Conservation (phyloP, 768 basidiomycete genomes). For the Mycena rebaudengoi region DNA sequence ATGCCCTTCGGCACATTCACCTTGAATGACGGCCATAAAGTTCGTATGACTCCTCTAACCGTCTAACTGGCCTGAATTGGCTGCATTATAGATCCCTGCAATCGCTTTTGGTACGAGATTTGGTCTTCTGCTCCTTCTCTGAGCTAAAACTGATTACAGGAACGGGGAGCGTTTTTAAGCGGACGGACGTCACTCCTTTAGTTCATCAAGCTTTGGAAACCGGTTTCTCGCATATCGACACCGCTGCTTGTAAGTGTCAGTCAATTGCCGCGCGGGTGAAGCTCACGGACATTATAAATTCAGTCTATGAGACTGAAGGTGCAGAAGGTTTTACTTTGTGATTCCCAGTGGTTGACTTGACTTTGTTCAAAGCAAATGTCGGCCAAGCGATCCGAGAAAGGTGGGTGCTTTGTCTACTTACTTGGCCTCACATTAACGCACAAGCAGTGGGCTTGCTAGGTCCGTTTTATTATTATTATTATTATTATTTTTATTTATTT, state of each 20-base stretch:
- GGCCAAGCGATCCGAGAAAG: constrained; percentile 53
- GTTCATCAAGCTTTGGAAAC: constrained; percentile 65
- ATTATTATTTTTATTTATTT: too few relatives aligned
- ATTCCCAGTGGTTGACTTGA: not conserved
- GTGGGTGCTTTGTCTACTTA: constrained; percentile 53
- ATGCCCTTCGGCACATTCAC: constrained; percentile 15
- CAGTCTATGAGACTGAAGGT: constrained; percentile 27
- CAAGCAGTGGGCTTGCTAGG: too few relatives aligned
- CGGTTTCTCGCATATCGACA: constrained; percentile 72
- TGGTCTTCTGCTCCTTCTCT: not conserved
- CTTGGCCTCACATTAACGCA: too few relatives aligned
- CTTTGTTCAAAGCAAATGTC: constrained; percentile 40
- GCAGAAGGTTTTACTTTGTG: not conserved
- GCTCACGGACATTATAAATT: not conserved
- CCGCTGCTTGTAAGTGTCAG: constrained; percentile 56
- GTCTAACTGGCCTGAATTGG: not conserved
- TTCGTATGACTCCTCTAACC: not conserved
- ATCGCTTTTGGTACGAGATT: constrained; percentile 57
- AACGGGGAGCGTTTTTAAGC: constrained; percentile 57
- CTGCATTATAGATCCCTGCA: constrained; percentile 58
- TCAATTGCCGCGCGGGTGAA: not conserved
- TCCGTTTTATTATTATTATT: too few relatives aligned
- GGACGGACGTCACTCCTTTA: constrained; percentile 59
- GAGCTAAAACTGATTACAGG: constrained; percentile 28
- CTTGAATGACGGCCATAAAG: constrained; percentile 26